phyloP scores from a whole-genome alignment of 2,329 filamentous ascomycete species.

The Ceratocystis ficicola region DNA sequence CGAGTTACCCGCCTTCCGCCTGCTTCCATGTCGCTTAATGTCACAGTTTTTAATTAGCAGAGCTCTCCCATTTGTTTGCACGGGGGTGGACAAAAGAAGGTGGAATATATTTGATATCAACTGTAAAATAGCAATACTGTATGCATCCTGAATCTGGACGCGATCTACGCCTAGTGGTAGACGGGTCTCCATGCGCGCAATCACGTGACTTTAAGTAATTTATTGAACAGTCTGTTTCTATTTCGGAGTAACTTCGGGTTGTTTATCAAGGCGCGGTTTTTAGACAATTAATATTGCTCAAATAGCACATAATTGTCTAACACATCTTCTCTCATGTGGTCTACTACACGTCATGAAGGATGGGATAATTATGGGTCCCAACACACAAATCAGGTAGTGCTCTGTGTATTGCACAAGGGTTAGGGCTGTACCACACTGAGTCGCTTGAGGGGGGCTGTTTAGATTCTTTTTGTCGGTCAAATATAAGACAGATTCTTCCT shows the following conservation, averaged over 20 bases:
- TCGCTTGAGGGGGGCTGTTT: too few species aligned
- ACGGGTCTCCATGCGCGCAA: too few species aligned
- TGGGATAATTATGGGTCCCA: background rate
- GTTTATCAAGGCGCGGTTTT: too few species aligned
- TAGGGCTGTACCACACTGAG: background rate
- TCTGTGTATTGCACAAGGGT: background rate
- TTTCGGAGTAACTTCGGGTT: too few species aligned
- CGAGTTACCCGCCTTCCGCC: slow-evolving; percentile 15
- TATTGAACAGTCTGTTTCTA: too few species aligned
- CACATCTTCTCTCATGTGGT: background rate
- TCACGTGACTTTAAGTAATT: too few species aligned
- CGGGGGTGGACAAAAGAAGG: background rate
- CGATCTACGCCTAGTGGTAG: too few species aligned
- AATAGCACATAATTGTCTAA: background rate
- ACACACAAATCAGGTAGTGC: background rate
- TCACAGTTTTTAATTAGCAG: background rate
- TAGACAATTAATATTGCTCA: background rate
- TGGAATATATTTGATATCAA: too few species aligned
- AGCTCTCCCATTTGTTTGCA: background rate
- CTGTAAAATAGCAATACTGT: too few species aligned
- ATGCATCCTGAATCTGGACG: too few species aligned
- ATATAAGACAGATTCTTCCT: too few species aligned
- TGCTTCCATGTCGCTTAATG: background rate
- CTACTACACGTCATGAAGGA: background rate
- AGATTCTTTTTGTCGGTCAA: too few species aligned